Conservation (phyloP, 228 moss, liverwort and hornwort species). For the Sphagnum magellanicum region DNA sequence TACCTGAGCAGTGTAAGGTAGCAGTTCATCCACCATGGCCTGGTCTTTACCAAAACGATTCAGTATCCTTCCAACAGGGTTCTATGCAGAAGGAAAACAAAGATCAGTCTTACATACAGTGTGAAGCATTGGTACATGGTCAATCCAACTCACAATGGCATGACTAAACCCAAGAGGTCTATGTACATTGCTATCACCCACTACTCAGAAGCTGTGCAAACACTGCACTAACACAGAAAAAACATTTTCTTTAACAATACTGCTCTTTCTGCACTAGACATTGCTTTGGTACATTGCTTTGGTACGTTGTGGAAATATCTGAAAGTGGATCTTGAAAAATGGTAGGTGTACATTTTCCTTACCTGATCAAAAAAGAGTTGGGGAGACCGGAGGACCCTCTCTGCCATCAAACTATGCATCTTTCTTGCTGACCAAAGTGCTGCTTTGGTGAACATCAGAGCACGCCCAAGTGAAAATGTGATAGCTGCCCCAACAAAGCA, state of each 20-base stretch:
- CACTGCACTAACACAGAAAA: too few relatives aligned
- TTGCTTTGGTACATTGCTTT: too few relatives aligned
- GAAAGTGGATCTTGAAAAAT: too few relatives aligned
- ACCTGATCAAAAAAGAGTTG: conserved; percentile 86
- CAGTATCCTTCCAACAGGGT: conserved; percentile 83
- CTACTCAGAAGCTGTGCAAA: too few relatives aligned
- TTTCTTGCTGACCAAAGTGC: conserved; percentile 51
- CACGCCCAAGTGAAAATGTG: conserved; percentile 34
- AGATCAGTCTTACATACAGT: not conserved
- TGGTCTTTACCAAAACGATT: conserved; percentile 93
- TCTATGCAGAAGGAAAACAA: conserved; percentile 23
- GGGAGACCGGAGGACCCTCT: conserved; percentile 74
- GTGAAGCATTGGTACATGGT: too few relatives aligned
- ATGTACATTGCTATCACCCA: too few relatives aligned
- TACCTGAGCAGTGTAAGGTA: conserved; percentile 73
- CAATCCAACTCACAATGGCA: too few relatives aligned
- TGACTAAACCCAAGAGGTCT: too few relatives aligned
- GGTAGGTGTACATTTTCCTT: not conserved
- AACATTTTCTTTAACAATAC: too few relatives aligned
- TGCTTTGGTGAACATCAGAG: conserved; percentile 33
- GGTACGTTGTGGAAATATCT: too few relatives aligned
- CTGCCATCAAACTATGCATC: conserved; percentile 69
- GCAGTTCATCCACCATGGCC: conserved; percentile 68
- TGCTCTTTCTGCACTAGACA: too few relatives aligned
- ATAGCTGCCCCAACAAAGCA: conserved; percentile 43